Base-by-base conservation (phyloP, 1,284 basidiomycete genomes). In the Boletus albobrunnescens region DNA sequence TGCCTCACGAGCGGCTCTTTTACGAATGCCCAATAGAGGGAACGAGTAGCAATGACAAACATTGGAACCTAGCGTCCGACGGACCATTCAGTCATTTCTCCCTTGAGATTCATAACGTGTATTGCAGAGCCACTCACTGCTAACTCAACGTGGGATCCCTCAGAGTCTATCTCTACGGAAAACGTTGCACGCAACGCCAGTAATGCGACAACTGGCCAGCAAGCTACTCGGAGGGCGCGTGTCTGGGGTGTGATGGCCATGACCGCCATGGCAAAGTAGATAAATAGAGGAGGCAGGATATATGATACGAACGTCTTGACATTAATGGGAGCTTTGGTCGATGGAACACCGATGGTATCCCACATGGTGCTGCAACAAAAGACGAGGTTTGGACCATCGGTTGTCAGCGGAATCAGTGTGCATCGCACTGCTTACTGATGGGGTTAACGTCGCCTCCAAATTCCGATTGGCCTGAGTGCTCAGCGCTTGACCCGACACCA, bases 231-330 rank as follows among this genome's bases (percentile, higher is more conserved):
- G 27, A 73, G 52, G 7, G 55, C 30, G 28, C 66, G 67, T 0
- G 78, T 80, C 13, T 61, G 57, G 0, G 75, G 73, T 3, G 69
- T 55, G 14, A 76, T 58, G 2, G 73, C 73, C 36, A 81, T 68
- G 16, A 75, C 55, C n/a, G 79, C 78, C 28, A 71, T 70, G 9
- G 56, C 52, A 62, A 74, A 74, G 60, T 77, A 78, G 46, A 67
- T 65, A 13, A 74, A 19, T 3, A 76, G 17, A 3, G 72, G 64
- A 8, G 73, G 74, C 5, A 73, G 50, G 41, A 76, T 40, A 47
- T 68, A 52, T 14, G 28, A 50, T 8, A 16, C 24, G n/a, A 53
- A 19, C 5, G 51, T 28, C 12, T 26, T 12, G 11, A 17, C 3
- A 7, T 22, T 35, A 22, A 51, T 12, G 12, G 38, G 37, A n/a